Base-by-base conservation (phyloP, 768 basidiomycete species). In the Kwoniella sp. region DNA sequence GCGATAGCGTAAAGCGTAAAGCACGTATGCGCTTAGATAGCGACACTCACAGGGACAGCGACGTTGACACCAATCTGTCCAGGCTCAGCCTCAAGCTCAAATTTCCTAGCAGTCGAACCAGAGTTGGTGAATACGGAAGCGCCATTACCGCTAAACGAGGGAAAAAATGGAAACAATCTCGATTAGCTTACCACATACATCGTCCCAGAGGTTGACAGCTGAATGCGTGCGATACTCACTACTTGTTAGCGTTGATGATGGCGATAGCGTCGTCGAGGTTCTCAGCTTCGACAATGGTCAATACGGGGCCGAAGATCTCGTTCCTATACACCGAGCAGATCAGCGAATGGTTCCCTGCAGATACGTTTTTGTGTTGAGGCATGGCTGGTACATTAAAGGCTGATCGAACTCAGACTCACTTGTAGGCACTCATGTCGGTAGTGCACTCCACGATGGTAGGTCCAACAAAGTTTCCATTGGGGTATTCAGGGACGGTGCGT, bases 121-220 rank as follows among this genome's bases (percentile, higher is more conserved):
- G 89, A 91, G 81, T 96, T 91, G 22, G 95, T 99, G 79, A 97
- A 98, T 77, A 96, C 91, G 22, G 92, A 90, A 29, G 93, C 87
- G 29, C 95, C 95, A 71, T 98, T 98, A 8, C 95, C 82, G 65
- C 79, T 80, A 65, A 2, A 17, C 21, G 29, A 4, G 10, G 44
- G 33, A 33, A 6, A 33, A 33, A 33, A 33, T 33, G 33, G 8
- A 22, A n/a, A n/a, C n/a, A n/a, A n/a, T n/a, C n/a, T n/a, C 8
- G 5, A 47, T 69, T 58, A 76, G 69, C 68, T n/a, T n/a, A n/a
- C n/a, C n/a, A n/a, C n/a, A n/a, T n/a, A n/a, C n/a, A n/a, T n/a
- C n/a, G n/a, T n/a, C n/a, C n/a, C n/a, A n/a, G n/a, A n/a, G n/a
- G n/a, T n/a, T n/a, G n/a, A n/a, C n/a, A n/a, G n/a, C n/a, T n/a